Evolutionary conservation across 202 grass and related monocot genomes (phyloP), one percentile per base, ranked within the genome.

Genomic region (Saccharum hybrid): DNA sequence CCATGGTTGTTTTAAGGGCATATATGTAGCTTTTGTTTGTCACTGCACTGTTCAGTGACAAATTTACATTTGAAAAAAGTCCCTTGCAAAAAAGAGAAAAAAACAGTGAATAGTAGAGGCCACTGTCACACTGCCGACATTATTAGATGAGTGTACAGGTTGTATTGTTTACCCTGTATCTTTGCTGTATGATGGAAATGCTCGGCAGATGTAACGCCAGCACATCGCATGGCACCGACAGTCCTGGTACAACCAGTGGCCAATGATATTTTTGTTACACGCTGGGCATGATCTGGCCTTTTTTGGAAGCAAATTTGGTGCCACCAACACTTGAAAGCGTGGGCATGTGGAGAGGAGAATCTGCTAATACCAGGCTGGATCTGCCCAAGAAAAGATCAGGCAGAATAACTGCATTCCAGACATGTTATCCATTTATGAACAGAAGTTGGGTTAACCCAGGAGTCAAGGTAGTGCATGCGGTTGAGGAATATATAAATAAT

Each of bases 261-360:
- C 38, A 68, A 60, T 45, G 56, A 33, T n/a, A 22, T 60, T 81
- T 57, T 8, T 69, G 23, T 59, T 37, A 45, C 31, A 51, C 33
- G 19, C 76, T 70, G 70, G 81, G 69, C 56, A 84, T 75, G 81
- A 80, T 63, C 81, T 84, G 86, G 63, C 76, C 62, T 83, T 82
- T 79, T 74, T 33, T 68, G 66, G 66, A 68, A 62, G 78, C 78
- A 63, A 74, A 52, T 73, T 78, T 56, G 61, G 63, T 26, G 15
- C 18, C 75, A 67, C 61, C 64, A 60, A 76, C 19, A 52, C 52
- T 30, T 39, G 4, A 66, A 48, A 74, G 45, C 38, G 72, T 51
- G 10, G 64, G 1, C 80, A 80, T 83, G 62, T 90, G 84, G 69
- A 80, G 37, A 54, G 19, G 19, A 69, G 74, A 78, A 90, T 18